phyloP scores from a whole-genome alignment of 1,284 basidiomycete genomes.

The Cutaneotrichosporon cavernicola region DNA sequence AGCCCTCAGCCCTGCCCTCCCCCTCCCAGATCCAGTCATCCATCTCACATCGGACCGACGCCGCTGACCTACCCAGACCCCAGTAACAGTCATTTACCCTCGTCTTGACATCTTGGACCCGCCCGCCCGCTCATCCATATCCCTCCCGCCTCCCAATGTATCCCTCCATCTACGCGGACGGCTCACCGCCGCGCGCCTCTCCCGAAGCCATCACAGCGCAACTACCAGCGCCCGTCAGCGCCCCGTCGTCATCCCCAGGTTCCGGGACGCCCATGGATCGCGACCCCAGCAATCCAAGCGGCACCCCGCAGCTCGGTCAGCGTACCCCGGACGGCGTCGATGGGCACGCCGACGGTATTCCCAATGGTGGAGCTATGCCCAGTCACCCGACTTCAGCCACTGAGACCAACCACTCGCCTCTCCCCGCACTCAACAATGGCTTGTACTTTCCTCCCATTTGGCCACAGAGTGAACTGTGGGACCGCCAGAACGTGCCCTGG shows the following conservation, averaged over 20 bases:
- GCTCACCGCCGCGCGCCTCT: conserved; percentile 2
- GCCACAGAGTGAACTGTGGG: conserved; percentile 1
- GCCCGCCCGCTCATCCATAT: not conserved
- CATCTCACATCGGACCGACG: not conserved
- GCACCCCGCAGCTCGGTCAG: not conserved
- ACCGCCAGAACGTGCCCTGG: conserved; percentile 1
- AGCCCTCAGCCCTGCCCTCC: too few relatives aligned
- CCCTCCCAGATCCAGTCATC: not conserved
- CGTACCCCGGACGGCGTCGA: not conserved
- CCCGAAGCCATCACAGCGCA: not conserved
- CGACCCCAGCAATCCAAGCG: not conserved
- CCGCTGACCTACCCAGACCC: not conserved
- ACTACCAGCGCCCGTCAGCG: not conserved
- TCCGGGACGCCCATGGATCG: not conserved
- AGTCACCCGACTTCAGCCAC: not conserved
- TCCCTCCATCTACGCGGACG: conserved; percentile 5
- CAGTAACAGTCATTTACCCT: not conserved
- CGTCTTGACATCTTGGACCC: conserved; percentile 2
- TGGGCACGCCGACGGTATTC: not conserved
- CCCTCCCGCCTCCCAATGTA: not conserved
- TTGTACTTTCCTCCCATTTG: conserved; percentile 10
- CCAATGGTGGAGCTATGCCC: not conserved
- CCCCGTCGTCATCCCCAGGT: conserved; percentile 1
- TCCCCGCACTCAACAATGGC: not conserved
- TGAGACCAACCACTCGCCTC: not conserved